These are phyloP conservation scores for Mortierella sp. DNA, from an alignment of 371 early-diverging fungal species.

Conservation along the genomic window DNA sequence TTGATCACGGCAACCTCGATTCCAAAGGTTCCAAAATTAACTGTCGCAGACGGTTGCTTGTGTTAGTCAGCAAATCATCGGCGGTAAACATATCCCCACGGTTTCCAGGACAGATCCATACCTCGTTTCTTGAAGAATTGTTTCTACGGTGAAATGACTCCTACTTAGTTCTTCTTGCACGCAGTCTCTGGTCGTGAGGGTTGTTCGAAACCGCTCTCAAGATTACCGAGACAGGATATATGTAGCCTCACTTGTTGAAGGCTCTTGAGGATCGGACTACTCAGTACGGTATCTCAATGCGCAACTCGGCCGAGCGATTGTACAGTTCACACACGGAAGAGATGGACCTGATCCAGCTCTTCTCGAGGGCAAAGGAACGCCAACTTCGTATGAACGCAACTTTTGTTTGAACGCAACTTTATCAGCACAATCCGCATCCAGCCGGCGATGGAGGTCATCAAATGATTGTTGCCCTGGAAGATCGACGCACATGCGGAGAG, in stretches of 20 bases:
- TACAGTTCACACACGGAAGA: constrained; percentile 98
- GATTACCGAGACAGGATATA: constrained; percentile 99
- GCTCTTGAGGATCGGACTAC: constrained; percentile 97
- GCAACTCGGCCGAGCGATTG: constrained; percentile 91
- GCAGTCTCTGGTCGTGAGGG: constrained; percentile 99
- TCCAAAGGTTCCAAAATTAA: constrained; percentile 95
- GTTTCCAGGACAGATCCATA: constrained; percentile 96
- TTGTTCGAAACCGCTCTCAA: constrained; percentile 99
- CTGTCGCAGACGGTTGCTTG: constrained; percentile 99
- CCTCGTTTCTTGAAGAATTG: constrained; percentile 97
- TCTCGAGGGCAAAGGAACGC: constrained; percentile 93
- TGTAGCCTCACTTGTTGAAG: constrained; percentile 99
- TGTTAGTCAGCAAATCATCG: constrained; percentile 99
- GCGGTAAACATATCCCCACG: constrained; percentile 97
- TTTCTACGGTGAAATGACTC: constrained; percentile 96
- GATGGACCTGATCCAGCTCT: constrained; percentile 99
- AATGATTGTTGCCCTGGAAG: constrained; percentile 76
- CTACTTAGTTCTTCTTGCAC: constrained; percentile 99
- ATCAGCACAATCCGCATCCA: constrained; percentile 63
- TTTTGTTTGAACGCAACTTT: constrained; percentile 89
- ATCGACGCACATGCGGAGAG: constrained; percentile 66
- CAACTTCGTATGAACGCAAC: too few relatives aligned
- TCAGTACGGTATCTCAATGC: constrained; percentile 96
- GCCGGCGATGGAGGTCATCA: constrained; percentile 41
- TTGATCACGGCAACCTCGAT: constrained; percentile 99